Evolutionary conservation across 2,329 filamentous ascomycete genomes (phyloP), one percentile per base, ranked within the genome.

Genomic region (Diaporthe capsici): DNA sequence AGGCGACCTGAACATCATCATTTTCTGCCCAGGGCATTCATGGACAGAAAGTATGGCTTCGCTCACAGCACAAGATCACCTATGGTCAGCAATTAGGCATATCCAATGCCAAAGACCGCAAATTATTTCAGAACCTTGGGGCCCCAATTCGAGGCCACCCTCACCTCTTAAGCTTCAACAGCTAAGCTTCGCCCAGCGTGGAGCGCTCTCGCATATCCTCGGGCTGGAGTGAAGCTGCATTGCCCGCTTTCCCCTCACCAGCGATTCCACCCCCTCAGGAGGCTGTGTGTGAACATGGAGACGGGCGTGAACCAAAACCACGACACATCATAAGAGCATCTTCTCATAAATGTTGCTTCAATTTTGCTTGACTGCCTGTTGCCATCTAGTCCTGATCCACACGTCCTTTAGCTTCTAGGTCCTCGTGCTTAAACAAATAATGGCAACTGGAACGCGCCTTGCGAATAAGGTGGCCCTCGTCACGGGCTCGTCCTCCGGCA

Each of bases 191-290:
- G n/a, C 44, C 12, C 20, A 37, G 3, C 28, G 22, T n/a, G 31
- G 8, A 28, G 31, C 22, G 2, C 13, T 20, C 31, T 39, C 34
- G 44, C 65, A 15, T 4, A 20, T 28, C 28, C 47, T 68, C 65
- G 47, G 31, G 15, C 31, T 39, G 8, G n/a, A 6, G 22, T 39
- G 13, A 68, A 28, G 12, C 65, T 68, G 34, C 8, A 17, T 13
- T 68, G 34, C 47, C 47, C 47, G 34, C 47, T 68, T 68, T 68
- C 65, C 65, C 65, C 65, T 68, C 65, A 68, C 65, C 65, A 20
- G 22, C 47, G 47, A 10, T n/a, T 53, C 47, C 22, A 37, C 34
- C 34, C 15, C 31, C 37, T 25, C 31, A 22, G 31, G 8, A 37
- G 25, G 34, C 49, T 28, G n/a, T 17, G 44, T 9, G 63, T 28